Evolutionary conservation across 305 asterid genomes (phyloP).

Genomic region (Euphrasia arctica): DNA sequence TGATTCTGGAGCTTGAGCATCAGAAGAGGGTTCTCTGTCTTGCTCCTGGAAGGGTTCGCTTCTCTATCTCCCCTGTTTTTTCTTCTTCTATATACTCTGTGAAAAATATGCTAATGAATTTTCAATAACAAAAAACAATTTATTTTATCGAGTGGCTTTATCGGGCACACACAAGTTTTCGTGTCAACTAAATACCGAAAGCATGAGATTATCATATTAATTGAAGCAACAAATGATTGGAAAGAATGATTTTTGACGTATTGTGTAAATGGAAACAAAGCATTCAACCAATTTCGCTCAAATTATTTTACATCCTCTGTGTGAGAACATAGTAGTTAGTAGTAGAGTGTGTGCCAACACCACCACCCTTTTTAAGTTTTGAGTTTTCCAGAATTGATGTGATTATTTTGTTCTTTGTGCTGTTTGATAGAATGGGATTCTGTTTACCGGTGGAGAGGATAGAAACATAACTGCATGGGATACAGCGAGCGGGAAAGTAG

Average conservation of each 20-base stretch:
- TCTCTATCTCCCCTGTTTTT: constrained; percentile 13
- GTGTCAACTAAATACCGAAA: too few species aligned
- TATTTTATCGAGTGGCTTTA: background rate
- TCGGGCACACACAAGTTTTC: too few species aligned
- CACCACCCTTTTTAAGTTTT: background rate
- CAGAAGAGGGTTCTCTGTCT: constrained; percentile 71
- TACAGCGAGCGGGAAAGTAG: constrained; percentile 61
- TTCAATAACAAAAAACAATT: too few species aligned
- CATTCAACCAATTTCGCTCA: background rate
- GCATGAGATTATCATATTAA: background rate
- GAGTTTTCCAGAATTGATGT: background rate
- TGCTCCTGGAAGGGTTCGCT: constrained; percentile 54
- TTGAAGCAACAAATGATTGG: background rate
- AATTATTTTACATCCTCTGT: background rate
- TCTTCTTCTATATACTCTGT: background rate
- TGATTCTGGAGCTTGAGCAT: constrained; percentile 51
- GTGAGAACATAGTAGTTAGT: too few species aligned
- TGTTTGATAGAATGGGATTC: constrained; percentile 57
- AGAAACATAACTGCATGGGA: constrained; percentile 82
- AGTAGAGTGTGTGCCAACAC: background rate
- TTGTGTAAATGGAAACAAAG: background rate
- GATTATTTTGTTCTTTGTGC: background rate
- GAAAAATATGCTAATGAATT: too few species aligned
- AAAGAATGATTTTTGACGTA: background rate
- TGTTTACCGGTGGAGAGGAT: constrained; percentile 94